Conservation (phyloP, 176 grass and related monocot species). For the Oryza australiensis region DNA sequence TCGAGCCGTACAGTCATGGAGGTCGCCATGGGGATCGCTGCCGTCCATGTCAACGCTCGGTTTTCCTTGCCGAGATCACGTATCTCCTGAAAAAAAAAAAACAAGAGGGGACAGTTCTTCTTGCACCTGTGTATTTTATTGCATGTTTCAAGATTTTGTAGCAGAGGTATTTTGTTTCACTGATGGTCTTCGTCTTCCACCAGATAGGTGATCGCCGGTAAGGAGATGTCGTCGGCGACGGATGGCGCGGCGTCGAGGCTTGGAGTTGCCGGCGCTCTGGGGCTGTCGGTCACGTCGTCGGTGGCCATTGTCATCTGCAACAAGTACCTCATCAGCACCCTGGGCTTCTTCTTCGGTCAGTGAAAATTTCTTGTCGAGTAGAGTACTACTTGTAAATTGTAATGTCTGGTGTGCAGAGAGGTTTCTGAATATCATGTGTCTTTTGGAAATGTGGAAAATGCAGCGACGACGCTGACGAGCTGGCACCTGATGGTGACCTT, state of each 20-base stretch:
- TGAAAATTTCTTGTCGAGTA: background rate
- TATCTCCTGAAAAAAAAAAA: background rate
- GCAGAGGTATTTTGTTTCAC: background rate
- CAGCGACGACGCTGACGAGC: constrained; percentile 93
- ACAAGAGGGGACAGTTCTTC: background rate
- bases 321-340: constrained; percentile 90
- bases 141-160: background rate
- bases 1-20: background rate
- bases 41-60: constrained; percentile 12
- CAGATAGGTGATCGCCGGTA: background rate
- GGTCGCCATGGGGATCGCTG: background rate
- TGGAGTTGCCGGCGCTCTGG: constrained; percentile 63
- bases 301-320: constrained; percentile 94
- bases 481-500: constrained; percentile 96
- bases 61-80: background rate
- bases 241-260: constrained; percentile 37
- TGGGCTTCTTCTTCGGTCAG: constrained; percentile 81
- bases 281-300: constrained; percentile 73
- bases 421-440: background rate
- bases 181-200: background rate
- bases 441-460: background rate
- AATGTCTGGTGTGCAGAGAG: background rate
- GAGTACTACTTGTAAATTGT: background rate
- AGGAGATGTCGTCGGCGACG: constrained; percentile 44
- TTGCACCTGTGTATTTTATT: background rate